phyloP scores from a whole-genome alignment of 2,329 filamentous ascomycete species.

The Aspergillus hiratsukae region DNA sequence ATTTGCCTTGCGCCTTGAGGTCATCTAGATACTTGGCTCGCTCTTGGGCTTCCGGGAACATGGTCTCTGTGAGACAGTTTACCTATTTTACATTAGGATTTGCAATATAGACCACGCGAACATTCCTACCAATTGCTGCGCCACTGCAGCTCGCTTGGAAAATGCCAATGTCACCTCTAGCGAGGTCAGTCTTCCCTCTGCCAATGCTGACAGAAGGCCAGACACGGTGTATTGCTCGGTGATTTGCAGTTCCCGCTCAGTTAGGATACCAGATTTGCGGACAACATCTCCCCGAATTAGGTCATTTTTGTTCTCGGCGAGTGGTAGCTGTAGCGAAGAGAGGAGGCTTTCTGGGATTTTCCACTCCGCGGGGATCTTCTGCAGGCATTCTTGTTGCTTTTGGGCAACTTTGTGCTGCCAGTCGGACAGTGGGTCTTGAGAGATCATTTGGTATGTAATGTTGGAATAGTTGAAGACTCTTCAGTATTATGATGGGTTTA shows the following conservation, averaged over 20 bases:
- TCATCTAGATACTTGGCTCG: constrained; percentile 23
- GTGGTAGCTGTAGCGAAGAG: constrained; percentile 6
- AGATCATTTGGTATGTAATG: neutral
- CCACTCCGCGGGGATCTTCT: constrained; percentile 16
- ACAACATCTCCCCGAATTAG: constrained; percentile 11
- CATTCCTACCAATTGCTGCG: constrained; percentile 29
- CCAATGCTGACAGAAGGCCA: constrained; percentile 24
- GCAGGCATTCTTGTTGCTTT: constrained; percentile 11
- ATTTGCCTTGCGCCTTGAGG: constrained; percentile 19
- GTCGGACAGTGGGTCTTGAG: neutral
- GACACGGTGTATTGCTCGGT: constrained; percentile 41
- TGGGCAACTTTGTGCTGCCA: constrained; percentile 12
- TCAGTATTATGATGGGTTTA: neutral
- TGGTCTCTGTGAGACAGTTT: constrained; percentile 27
- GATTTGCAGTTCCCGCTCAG: constrained; percentile 45
- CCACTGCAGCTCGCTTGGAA: constrained; percentile 30
- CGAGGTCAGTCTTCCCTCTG: constrained; percentile 24
- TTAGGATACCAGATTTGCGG: constrained; percentile 41
- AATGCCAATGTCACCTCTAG: constrained; percentile 48
- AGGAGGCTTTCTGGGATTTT: constrained; percentile 8
- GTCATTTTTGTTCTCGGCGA: constrained; percentile 14
- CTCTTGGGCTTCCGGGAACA: constrained; percentile 22
- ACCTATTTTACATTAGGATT: constrained; percentile 4
- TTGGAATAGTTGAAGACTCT: neutral
- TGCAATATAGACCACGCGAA: neutral